A percentile compares a stretch with the other conserved stretches of the same genome.
Evolutionary conservation across 225 moss, liverwort and hornwort genomes (phyloP).

Genomic region (Bryum argenteum): DNA sequence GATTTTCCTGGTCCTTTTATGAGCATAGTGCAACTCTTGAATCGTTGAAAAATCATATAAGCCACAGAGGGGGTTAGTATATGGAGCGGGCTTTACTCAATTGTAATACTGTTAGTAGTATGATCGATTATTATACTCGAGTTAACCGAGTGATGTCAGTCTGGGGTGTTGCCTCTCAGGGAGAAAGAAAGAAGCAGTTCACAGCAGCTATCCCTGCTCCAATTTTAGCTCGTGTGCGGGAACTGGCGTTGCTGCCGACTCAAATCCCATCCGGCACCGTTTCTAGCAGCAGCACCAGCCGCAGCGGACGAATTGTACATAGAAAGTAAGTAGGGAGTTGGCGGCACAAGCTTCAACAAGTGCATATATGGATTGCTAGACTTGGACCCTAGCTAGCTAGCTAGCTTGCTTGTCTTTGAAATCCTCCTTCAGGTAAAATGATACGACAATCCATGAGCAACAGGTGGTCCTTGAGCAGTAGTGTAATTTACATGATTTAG

Average conservation of each 20-base stretch:
- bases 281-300: conserved; percentile 47
- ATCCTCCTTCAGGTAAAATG: too few species aligned
- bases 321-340: conserved; percentile 31
- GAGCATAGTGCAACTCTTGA: neutral
- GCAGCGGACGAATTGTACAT: conserved; percentile 61
- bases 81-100: neutral
- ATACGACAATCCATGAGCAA: too few species aligned
- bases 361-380: too few species aligned
- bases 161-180: conserved; percentile 30
- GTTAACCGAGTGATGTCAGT: too few species aligned
- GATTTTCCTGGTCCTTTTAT: neutral
- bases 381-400: too few species aligned
- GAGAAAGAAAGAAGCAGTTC: conserved; percentile 75
- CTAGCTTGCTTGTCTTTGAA: too few species aligned
- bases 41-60: neutral
- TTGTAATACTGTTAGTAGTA: too few species aligned
- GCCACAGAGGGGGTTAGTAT: neutral
- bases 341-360: neutral
- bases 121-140: too few species aligned
- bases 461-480: too few species aligned
- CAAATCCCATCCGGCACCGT: conserved; percentile 33
- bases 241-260: conserved; percentile 66
- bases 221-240: conserved; percentile 65
- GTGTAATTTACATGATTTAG: too few species aligned
- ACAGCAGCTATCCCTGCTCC: conserved; percentile 62